Base-by-base conservation (phyloP, 257 asterid species). In the Rhazya stricta region DNA sequence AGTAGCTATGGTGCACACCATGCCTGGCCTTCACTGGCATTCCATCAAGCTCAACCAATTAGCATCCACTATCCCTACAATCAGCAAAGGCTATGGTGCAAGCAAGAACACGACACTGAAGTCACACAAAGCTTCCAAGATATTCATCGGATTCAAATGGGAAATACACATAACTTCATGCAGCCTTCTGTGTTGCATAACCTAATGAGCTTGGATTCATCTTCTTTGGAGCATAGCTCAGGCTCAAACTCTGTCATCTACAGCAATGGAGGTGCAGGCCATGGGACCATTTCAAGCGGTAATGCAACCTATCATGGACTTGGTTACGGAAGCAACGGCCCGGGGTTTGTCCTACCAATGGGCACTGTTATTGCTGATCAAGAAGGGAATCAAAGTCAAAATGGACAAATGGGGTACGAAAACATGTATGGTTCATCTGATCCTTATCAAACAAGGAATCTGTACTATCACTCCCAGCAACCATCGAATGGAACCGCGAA, bases 11-110 rank as follows among this genome's bases (percentile, higher is more conserved):
- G 81, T 1, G 69, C 48, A 12, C 56, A 71, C 4, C 80, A 76
- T 53, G 78, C 78, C 68, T 87, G 95, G 96, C 91, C 93, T 0
- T 67, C 85, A 11, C 77, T 90, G 15, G 89, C 93, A 1, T 86
- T 92, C 79, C 95, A 86, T 50, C 97, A 84, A 70, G 62, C 90
- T 8, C 91, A 77, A 75, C 84, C 85, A 5, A 7, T 86, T 56
- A 77, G 69, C 81, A 82, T 79, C 71, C 83, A 82, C 45, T 85
- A 83, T 67, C 87, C 91, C 5, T 90, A 78, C 29, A 78, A 80
- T 21, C 85, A 85, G 9, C 92, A 83, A 62, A 75, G 85, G 57
- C 36, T 86, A 13, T 90, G 96, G 96, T 90, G 95, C 81, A 92
- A 90, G 56, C 91, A 86, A 68, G 97, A 90, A 81, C 78, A 83